These are phyloP conservation scores for Kondoa malvinella DNA, from an alignment of 768 basidiomycete species.

Conservation along the genomic window DNA sequence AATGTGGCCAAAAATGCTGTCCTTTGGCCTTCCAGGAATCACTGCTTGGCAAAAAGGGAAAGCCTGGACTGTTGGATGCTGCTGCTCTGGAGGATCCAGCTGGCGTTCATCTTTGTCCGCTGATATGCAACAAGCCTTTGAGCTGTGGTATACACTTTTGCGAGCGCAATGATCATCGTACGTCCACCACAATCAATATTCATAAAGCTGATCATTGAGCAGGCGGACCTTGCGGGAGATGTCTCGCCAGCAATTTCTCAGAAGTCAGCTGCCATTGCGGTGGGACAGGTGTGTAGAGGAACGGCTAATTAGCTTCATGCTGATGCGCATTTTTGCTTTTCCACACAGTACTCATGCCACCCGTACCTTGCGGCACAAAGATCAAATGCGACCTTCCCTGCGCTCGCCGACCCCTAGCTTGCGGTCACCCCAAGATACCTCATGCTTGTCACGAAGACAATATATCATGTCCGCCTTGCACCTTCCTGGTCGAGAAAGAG, in stretches of 20 bases:
- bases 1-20: slow-evolving; percentile 71
- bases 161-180: slow-evolving; percentile 56
- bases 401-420: slow-evolving; percentile 47
- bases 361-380: slow-evolving; percentile 67
- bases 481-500: slow-evolving; percentile 53
- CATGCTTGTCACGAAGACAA: slow-evolving; percentile 71
- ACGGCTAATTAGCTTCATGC: background rate
- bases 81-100: slow-evolving; percentile 43
- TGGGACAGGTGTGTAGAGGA: slow-evolving; percentile 26
- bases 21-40: slow-evolving; percentile 53
- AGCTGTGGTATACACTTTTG: slow-evolving; percentile 37
- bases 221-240: slow-evolving; percentile 55
- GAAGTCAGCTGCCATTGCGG: slow-evolving; percentile 72
- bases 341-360: slow-evolving; percentile 64
- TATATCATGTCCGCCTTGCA: slow-evolving; percentile 65
- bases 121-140: slow-evolving; percentile 27
- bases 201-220: background rate
- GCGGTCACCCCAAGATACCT: slow-evolving; percentile 60
- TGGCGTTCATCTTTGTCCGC: slow-evolving; percentile 66
- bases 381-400: slow-evolving; percentile 71
- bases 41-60: slow-evolving; percentile 45
- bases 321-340: background rate
- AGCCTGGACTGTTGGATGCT: slow-evolving; percentile 36
- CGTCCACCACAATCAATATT: no score
- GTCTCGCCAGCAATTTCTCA: slow-evolving; percentile 75